Evolutionary conservation across 768 basidiomycete species (phyloP).

Genomic region (Mycena kentingensis): DNA sequence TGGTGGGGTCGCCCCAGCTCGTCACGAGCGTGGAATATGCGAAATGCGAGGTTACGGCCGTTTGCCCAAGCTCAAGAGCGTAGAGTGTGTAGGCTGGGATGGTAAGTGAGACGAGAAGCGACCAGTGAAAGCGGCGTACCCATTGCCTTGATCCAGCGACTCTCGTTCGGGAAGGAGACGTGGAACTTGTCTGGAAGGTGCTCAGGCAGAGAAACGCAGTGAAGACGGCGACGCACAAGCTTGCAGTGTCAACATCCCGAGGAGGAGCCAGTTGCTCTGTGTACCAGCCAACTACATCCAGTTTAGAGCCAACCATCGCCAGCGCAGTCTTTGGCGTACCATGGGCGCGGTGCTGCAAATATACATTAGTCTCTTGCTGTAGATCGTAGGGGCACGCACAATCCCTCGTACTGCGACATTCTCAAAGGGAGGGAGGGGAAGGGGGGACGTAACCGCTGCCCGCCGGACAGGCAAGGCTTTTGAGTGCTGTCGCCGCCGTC

Average conservation of each 20-base stretch:
- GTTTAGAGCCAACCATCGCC: not conserved
- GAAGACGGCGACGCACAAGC: not conserved
- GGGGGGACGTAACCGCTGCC: not conserved
- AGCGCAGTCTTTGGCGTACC: not conserved
- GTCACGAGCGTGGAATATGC: conserved; percentile 5
- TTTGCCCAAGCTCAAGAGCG: conserved; percentile 5
- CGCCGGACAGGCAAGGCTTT: not conserved
- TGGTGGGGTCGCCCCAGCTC: conserved; percentile 4
- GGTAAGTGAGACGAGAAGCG: not conserved
- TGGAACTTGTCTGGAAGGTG: not conserved
- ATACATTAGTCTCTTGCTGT: not conserved
- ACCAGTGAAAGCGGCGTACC: conserved; percentile 2
- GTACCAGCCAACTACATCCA: conserved; percentile 2
- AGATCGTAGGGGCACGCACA: not conserved
- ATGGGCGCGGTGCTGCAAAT: conserved; percentile 3
- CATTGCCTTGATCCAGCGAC: conserved; percentile 6
- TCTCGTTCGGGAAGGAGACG: not conserved
- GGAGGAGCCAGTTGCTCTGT: conserved; percentile 4
- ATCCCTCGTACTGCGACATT: not conserved
- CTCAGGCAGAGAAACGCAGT: not conserved
- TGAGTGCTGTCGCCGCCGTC: too few species aligned
- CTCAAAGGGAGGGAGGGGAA: not conserved
- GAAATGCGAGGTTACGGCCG: conserved; percentile 2
- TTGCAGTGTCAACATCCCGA: conserved; percentile 1
- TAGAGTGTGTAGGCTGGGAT: conserved; percentile 1